A percentile compares a stretch with the other conserved stretches of the same genome.
phyloP scores from a whole-genome alignment of 441 rosid genomes.

The Adansonia grandidieri region DNA sequence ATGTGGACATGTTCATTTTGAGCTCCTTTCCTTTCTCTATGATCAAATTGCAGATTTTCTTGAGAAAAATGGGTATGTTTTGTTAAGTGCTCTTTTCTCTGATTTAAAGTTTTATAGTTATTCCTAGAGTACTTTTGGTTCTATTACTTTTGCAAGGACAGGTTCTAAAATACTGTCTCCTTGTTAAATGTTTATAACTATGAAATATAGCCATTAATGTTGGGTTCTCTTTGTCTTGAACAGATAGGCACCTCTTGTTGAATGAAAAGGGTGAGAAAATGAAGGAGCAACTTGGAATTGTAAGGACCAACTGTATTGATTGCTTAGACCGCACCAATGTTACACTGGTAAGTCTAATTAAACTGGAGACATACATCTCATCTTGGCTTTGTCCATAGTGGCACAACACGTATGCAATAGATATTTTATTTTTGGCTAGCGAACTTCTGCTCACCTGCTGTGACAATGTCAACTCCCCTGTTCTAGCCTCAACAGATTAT shows the following conservation, averaged over 20 bases:
- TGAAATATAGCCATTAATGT: slow-evolving; percentile 11
- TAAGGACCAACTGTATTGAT: slow-evolving; percentile 95
- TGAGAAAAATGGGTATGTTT: slow-evolving; percentile 73
- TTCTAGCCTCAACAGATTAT: not conserved
- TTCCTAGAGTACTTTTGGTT: slow-evolving; percentile 6
- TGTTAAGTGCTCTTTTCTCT: not conserved
- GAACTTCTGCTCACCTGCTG: not conserved
- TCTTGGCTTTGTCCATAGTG: slow-evolving; percentile 8
- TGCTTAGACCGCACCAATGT: slow-evolving; percentile 98
- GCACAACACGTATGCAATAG: not conserved
- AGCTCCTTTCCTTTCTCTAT: slow-evolving; percentile 89
- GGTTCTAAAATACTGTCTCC: slow-evolving; percentile 6
- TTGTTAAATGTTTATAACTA: not conserved
- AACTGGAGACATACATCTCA: not conserved
- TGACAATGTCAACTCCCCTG: not conserved
- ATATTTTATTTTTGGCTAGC: not conserved
- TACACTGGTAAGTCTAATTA: slow-evolving; percentile 68
- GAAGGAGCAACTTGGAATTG: slow-evolving; percentile 91
- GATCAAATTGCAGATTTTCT: slow-evolving; percentile 85
- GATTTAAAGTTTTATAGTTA: slow-evolving; percentile 15
- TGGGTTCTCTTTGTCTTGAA: slow-evolving; percentile 18
- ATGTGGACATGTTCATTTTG: slow-evolving; percentile 96
- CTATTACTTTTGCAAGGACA: slow-evolving; percentile 17
- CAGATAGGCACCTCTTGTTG: slow-evolving; percentile 73
- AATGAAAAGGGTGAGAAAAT: slow-evolving; percentile 88